Base-by-base conservation (phyloP, 208 protist genomes). In the Wallacemonas sp. region DNA sequence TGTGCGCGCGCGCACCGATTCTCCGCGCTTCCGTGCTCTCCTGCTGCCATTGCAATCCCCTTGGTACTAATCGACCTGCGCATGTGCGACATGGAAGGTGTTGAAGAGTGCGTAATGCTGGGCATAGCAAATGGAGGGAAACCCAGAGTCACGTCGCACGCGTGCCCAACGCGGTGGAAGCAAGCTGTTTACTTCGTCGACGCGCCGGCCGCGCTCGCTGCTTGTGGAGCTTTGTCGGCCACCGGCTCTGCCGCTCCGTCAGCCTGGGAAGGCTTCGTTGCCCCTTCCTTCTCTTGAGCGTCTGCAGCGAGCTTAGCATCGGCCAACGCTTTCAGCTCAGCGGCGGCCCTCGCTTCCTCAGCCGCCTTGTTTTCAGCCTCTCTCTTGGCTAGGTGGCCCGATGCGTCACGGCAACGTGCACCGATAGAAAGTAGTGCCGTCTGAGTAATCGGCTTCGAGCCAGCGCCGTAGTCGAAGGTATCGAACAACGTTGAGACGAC, bases 401-500 rank as follows among this genome's bases (percentile, higher is more conserved):
- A 64, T 50, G 63, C 85, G 36, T 83, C 83, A 30, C 85, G 87
- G 69, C 87, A 93, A 63, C 90, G 87, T 27, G 90, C 90, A 30
- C 87, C 87, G 58, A 96, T 93, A 50, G 85, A 79, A 24, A 90
- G 32, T 10, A 96, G 71, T 37, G 73, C 81, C 33, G 78, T 73
- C 50, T 96, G 81, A 6, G 87, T 85, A 60, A 96, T 92, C 8
- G 85, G 73, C 68, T 91, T 93, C 10, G 81, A 83, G 48, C 90
- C 90, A 1, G 79, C 81, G 46, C 80, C 81, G 66, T 89, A 92
- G 72, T 96, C 90, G 59, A 96, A 93, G 1, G 85, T 84, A 63
- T 96, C 90, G 72, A 96, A 93, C 24, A 96, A 69, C 33, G 77
- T 96, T 13, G 90, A 96, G 33, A 96, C 85, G 38, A 88, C 78